Evolutionary conservation across 176 grass and related monocot genomes (phyloP), one percentile per base, ranked within the genome.

Genomic region (Musa troglodytarum): DNA sequence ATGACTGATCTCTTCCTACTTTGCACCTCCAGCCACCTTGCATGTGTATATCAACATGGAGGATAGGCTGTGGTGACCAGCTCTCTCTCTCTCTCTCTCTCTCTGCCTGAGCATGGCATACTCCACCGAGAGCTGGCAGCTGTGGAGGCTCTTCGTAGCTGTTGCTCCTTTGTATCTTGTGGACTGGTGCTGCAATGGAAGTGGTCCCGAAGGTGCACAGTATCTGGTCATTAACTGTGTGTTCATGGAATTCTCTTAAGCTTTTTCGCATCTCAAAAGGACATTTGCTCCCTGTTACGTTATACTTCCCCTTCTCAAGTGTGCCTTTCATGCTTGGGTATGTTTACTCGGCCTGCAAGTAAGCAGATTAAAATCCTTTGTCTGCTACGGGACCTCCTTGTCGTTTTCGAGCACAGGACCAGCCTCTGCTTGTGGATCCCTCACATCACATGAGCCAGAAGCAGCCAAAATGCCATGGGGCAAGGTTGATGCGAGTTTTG

Each of bases 71-170:
- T 85, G 34, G 89, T 91, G 95, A 91, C 88, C 89, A 94, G 82
- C 76, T 89, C 68, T 11, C 49, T 10, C 49, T 76, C 93, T 86
- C 75, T 83, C 71, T 77, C 56, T 76, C 68, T 87, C 87, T 85
- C 80, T 83, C 83, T 89, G 25, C 49, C 26, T 53, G 49, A 65
- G 43, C 2, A 12, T 21, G 68, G 19, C 29, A n/a, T 65, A 59
- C 54, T 61, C 73, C 28, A 59, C 61, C 9, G 19, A 51, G 80
- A 73, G 77, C 73, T 81, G 73, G 54, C 76, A 88, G 79, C 88
- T 92, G 86, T 84, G 86, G 83, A 65, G 79, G 81, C 81, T 89
- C 83, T 96, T 92, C 92, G 92, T 88, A 90, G 87, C 85, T 96
- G 93, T 90, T 96, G 17, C 57, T n/a, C n/a, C 57, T 61, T 61